Evolutionary conservation across 2,329 filamentous ascomycete genomes (phyloP).

Genomic region (Fusarium algeriense): DNA sequence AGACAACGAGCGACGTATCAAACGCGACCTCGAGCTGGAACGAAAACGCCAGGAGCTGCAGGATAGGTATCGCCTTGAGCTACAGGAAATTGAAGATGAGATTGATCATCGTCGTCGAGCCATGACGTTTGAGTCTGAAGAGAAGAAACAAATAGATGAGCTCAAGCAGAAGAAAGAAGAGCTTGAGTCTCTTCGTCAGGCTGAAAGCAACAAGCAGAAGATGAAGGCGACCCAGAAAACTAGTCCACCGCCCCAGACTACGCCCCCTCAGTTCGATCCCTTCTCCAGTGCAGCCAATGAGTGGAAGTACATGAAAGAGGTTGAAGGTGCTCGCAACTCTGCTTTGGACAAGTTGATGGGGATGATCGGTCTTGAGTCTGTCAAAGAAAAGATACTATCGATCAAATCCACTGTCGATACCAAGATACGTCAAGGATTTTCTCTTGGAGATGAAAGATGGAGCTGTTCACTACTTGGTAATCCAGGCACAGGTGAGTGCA

Average conservation of each 20-base stretch:
- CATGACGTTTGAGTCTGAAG: slow-evolving; percentile 58
- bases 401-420: slow-evolving; percentile 75
- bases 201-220: slow-evolving; percentile 37
- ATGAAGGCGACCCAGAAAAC: slow-evolving; percentile 17
- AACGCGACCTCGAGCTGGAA: slow-evolving; percentile 65
- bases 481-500: slow-evolving; percentile 73
- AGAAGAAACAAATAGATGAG: slow-evolving; percentile 57
- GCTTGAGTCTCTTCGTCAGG: slow-evolving; percentile 56
- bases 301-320: slow-evolving; percentile 72
- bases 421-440: slow-evolving; percentile 66
- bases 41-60: slow-evolving; percentile 59
- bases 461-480: slow-evolving; percentile 76
- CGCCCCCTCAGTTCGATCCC: neutral
- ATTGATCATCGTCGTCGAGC: slow-evolving; percentile 61
- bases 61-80: slow-evolving; percentile 56
- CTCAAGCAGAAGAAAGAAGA: slow-evolving; percentile 62
- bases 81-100: slow-evolving; percentile 66
- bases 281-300: slow-evolving; percentile 55
- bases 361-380: slow-evolving; percentile 77
- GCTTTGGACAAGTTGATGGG: slow-evolving; percentile 74
- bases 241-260: neutral
- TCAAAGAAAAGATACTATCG: slow-evolving; percentile 72
- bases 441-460: slow-evolving; percentile 70
- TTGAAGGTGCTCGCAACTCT: slow-evolving; percentile 62
- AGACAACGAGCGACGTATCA: slow-evolving; percentile 56